Evolutionary conservation across 495 filamentous ascomycete genomes (phyloP), one percentile per base, ranked within the genome.

Genomic region (Xylaria intraflava): DNA sequence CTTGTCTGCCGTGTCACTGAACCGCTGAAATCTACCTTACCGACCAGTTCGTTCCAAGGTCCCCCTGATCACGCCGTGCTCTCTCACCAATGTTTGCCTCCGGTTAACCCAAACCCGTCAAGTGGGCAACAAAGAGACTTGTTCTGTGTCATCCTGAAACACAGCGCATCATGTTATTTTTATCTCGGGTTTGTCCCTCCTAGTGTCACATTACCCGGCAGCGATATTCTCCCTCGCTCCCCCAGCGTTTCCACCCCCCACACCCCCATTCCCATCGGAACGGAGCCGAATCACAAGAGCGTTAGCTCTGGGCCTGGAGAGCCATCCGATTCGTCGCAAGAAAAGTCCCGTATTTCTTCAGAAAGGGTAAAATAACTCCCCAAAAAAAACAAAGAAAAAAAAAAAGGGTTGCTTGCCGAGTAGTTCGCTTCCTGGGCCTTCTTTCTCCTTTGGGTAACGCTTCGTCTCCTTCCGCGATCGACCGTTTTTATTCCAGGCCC

Each of bases 61-160:
- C 36, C 60, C 60, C 57, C 43, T 35, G 57, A 56, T 63, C 60
- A 53, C 51, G 51, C 23, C 27, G 20, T 9, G n/a, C n/a, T n/a
- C n/a, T n/a, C n/a, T n/a, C n/a, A n/a, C n/a, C n/a, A n/a, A 46
- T 53, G 42, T 53, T 53, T 53, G 51, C 51, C 46, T 29, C 17
- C 30, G 51, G 60, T 62, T 4, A 7, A 17, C 35, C 35, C 4
- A 17, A 2, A 33, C 14, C 8, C 14, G 6, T 6, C 6, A 53
- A 30, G 40, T 38, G 44, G 31, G 50, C 38, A 49, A 44, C 49
- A 52, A 30, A 47, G 40, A 61, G 59, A 53, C 55, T 43, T 55
- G 61, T 64, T 64, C 57, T 60, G 62, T 54, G 39, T 61, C 46
- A 43, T 58, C 55, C 55, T 61, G 44, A 59, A 64, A 61, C 61